These are phyloP conservation scores for Russula ochroleuca DNA, from an alignment of 768 basidiomycete species.

Conservation along the genomic window DNA sequence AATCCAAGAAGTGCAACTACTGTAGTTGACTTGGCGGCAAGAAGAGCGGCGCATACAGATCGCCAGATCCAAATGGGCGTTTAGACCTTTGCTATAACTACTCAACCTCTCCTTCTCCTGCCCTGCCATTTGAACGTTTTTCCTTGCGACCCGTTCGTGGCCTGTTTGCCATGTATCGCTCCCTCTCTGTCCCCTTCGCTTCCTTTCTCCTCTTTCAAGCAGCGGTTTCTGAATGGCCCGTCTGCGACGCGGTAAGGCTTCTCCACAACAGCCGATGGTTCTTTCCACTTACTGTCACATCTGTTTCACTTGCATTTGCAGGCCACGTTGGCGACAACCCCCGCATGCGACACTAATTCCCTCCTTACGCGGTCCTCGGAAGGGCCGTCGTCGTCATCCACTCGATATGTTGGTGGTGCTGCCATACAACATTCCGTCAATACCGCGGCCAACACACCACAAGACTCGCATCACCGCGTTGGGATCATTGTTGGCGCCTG, in stretches of 20 bases:
- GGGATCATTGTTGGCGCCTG: slow-evolving; percentile 6
- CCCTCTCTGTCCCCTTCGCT: not conserved
- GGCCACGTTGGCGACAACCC: not conserved
- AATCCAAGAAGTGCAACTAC: slow-evolving; percentile 13
- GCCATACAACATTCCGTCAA: not conserved
- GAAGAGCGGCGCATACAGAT: slow-evolving; percentile 6
- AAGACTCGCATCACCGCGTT: not conserved
- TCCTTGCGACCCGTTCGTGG: not conserved
- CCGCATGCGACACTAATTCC: not conserved
- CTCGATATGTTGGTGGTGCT: not conserved
- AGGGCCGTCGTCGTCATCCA: not conserved
- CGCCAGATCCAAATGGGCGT: slow-evolving; percentile 14
- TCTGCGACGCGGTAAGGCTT: slow-evolving; percentile 5
- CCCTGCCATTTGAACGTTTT: not conserved
- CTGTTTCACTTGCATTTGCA: not conserved
- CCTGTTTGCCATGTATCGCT: slow-evolving; percentile 4
- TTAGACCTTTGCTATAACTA: slow-evolving; percentile 16
- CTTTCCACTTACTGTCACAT: not conserved
- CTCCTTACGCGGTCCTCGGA: not conserved
- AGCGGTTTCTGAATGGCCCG: not conserved
- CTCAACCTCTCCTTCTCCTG: not conserved
- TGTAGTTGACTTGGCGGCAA: slow-evolving; percentile 19
- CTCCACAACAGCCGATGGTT: not conserved
- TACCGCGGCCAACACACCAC: not conserved
- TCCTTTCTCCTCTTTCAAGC: slow-evolving; percentile 13